Evolutionary conservation across 208 protist species (phyloP).

Genomic region (Wallacemonas sp.): DNA sequence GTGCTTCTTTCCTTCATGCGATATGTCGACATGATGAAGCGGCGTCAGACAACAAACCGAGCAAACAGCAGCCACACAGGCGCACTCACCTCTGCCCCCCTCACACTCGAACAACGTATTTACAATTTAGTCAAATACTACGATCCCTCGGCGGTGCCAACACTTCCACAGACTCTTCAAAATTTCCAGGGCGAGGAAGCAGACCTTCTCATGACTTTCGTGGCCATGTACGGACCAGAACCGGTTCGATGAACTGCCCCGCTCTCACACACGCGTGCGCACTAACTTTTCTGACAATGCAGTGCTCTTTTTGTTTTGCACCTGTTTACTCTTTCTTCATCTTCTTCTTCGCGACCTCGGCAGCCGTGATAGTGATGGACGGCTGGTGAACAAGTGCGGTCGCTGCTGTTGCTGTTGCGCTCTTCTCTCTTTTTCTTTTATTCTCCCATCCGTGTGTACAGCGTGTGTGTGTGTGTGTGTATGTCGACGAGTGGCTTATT

Average conservation of each 20-base stretch:
- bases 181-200: constrained; percentile 47
- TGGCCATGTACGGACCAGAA: constrained; percentile 50
- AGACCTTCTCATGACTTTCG: constrained; percentile 39
- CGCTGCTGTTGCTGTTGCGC: too few relatives aligned
- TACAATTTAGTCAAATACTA: constrained; percentile 32
- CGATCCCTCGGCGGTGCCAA: constrained; percentile 22
- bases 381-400: too few relatives aligned
- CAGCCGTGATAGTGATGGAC: too few relatives aligned
- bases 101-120: constrained; percentile 23
- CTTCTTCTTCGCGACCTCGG: too few relatives aligned
- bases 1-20: constrained; percentile 32
- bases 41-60: neutral
- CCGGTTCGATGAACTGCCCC: too few relatives aligned
- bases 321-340: too few relatives aligned
- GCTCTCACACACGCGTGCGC: too few relatives aligned
- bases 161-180: constrained; percentile 23
- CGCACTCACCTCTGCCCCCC: neutral
- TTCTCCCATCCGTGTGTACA: neutral
- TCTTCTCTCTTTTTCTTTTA: neutral
- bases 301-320: too few relatives aligned
- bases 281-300: too few relatives aligned
- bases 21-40: constrained; percentile 29
- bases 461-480: neutral
- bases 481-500: neutral
- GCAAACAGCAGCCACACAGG: neutral